Conservation (phyloP, 768 basidiomycete genomes). For the Mrakia hoshinonis region DNA sequence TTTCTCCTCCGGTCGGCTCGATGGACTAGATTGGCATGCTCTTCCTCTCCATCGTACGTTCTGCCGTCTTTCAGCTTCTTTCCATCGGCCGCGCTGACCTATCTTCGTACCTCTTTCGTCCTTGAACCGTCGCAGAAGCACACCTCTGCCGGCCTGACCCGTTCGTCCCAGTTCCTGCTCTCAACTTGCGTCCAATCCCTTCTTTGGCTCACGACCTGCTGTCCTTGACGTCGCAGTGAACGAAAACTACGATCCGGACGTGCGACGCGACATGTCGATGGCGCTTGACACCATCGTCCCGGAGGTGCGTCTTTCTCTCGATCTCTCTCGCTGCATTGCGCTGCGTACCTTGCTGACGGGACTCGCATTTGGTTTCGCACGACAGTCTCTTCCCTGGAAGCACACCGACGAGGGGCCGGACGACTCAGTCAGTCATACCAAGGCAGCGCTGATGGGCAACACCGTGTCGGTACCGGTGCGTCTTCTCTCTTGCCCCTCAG, state of each 20-base stretch:
- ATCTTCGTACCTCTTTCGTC: background rate
- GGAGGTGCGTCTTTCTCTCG: slow-evolving; percentile 42
- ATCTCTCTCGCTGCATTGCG: no score
- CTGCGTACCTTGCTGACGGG: no score
- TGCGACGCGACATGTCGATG: slow-evolving; percentile 78
- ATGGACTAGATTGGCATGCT: slow-evolving; percentile 65
- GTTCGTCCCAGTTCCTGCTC: slow-evolving; percentile 36
- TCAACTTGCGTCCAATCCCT: slow-evolving; percentile 35
- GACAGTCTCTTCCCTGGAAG: slow-evolving; percentile 54
- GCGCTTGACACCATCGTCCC: slow-evolving; percentile 78
- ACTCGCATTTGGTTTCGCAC: no score
- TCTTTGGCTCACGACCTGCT: slow-evolving; percentile 47
- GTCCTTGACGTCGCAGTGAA: slow-evolving; percentile 73
- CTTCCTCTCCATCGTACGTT: slow-evolving; percentile 68
- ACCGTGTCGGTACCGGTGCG: slow-evolving; percentile 78
- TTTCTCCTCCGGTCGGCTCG: background rate
- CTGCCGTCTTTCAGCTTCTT: background rate
- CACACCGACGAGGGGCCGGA: slow-evolving; percentile 90
- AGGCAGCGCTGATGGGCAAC: slow-evolving; percentile 73
- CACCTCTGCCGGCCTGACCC: background rate
- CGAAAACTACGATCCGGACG: slow-evolving; percentile 67
- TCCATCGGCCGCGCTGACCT: background rate
- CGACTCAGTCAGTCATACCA: slow-evolving; percentile 59
- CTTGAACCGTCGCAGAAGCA: background rate
- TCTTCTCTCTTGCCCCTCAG: slow-evolving; percentile 27